Base-by-base conservation (phyloP, 2,329 filamentous ascomycete species). In the Beauveria brongniartii region DNA sequence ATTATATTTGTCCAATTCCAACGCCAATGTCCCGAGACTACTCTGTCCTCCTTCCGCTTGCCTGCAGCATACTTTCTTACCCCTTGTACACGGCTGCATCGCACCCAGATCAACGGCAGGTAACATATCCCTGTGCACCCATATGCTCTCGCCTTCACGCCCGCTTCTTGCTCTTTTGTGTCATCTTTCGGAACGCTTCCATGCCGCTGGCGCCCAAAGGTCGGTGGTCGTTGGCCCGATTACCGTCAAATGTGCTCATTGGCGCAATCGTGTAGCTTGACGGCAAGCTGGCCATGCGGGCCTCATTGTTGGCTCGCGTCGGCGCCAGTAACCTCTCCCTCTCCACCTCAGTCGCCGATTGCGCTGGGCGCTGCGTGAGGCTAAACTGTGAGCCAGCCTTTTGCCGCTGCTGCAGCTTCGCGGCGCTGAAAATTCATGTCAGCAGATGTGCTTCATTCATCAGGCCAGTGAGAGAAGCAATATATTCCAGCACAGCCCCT, bases 121-220 rank as follows among this genome's bases (percentile, higher is more conserved):
- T 37, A 37, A 14, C 34, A 37, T 14, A 5, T 37, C 34, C 34
- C 34, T 37, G 34, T 37, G 34, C 34, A 37, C 34, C 34, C 12
- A 37, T 12, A 14, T 37, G 5, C 5, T 37, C 5, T 2, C 16
- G 16, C 43, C 34, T 47, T 57, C n/a, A 68, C 5, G 66, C 65
- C 64, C 69, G 69, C 75, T 83, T 84, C 76, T 86, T 87, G 64
- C 78, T 79, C 73, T 84, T 86, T 67, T 84, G 80, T 10, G 83
- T 85, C 80, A 88, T 86, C 74, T 80, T 84, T 64, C 83, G 78
- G 74, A 88, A 88, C 1, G 85, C 84, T 65, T 86, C 84, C 71
- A 84, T 77, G 62, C 84, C 85, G 63, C 79, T 79, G n/a, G 84
- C 80, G 56, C 85, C 85, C 64, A 87, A 82, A 12, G 85, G 85